phyloP scores from a whole-genome alignment of 305 asterid species.

The Caryopteris hybrid region DNA sequence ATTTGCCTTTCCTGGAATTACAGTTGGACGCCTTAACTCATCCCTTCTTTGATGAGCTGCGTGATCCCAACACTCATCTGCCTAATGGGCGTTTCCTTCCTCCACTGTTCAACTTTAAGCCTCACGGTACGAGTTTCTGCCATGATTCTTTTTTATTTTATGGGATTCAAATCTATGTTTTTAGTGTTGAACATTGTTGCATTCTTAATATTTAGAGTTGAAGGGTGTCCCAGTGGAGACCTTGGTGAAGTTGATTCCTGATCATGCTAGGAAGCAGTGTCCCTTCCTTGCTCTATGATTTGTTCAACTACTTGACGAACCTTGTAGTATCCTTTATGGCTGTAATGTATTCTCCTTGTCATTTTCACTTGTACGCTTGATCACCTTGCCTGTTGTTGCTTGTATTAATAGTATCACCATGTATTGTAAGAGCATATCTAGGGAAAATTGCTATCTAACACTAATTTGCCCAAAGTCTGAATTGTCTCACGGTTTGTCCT shows the following conservation, averaged over 20 bases:
- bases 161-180: not conserved
- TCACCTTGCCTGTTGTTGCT: conserved; percentile 13
- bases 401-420: conserved; percentile 8
- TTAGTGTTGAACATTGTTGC: not conserved
- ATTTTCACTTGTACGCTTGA: conserved; percentile 5
- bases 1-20: conserved; percentile 4
- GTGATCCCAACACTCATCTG: conserved; percentile 55
- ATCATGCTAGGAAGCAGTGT: conserved; percentile 83
- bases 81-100: conserved; percentile 81
- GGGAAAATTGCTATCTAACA: conserved; percentile 19
- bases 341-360: conserved; percentile 6
- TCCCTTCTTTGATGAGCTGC: conserved; percentile 69
- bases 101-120: conserved; percentile 76
- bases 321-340: conserved; percentile 6
- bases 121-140: conserved; percentile 53
- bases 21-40: conserved; percentile 66
- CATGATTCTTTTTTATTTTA: not conserved
- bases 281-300: conserved; percentile 57
- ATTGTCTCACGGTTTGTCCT: not conserved
- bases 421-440: conserved; percentile 27
- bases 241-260: conserved; percentile 65
- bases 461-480: not conserved
- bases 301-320: conserved; percentile 12
- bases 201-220: conserved; percentile 48
- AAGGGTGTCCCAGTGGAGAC: conserved; percentile 67